Evolutionary conservation across 441 rosid genomes (phyloP), one percentile per base, ranked within the genome.

Genomic region (Populus hybrid): DNA sequence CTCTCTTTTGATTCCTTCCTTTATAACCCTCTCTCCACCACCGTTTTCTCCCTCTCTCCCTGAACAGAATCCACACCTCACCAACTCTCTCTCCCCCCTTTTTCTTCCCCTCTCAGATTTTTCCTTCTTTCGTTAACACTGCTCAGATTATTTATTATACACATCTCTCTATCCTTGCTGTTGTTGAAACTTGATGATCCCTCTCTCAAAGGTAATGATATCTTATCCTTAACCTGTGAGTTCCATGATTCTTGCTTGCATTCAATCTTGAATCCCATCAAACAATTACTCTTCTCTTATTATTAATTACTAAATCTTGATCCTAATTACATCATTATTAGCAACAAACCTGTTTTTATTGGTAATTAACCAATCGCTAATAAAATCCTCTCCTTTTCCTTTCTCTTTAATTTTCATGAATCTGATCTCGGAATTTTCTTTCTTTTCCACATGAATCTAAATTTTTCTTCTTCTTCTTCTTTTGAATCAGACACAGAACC

Each of bases 1-100:
- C 79, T 63, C 32, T 70, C 70, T 74, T 70, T 76, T 80, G 79
- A 79, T 83, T 79, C 78, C 87, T 83, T 80, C 78, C 87, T 83
- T 80, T 81, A 68, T 80, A 84, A 72, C 83, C 34, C 19, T 73
- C 61, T 18, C 61, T 24, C 71, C 67, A 24, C 73, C 70, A 40
- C 67, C 24, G 36, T 72, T 78, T 80, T 50, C 67, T 50, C 81
- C 57, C 73, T 19, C 72, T 70, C 66, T 26, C 1, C 28, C 66
- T 46, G 66, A 35, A 71, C 16, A 18, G 74, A 38, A 76, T 7
- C 76, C 76, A 78, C 85, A 50, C 79, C 78, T 64, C 82, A 77
- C 76, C 82, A 21, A 64, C 79, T 70, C 78, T 77, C 71, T 70
- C 80, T 78, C 74, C 26, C 28, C n/a, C 46, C 28, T 36, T 19